A percentile compares a stretch with the other conserved stretches of the same genome.
These are phyloP conservation scores for Picochlorum sp. DNA, from an alignment of 139 green algal species.

Conservation along the genomic window DNA sequence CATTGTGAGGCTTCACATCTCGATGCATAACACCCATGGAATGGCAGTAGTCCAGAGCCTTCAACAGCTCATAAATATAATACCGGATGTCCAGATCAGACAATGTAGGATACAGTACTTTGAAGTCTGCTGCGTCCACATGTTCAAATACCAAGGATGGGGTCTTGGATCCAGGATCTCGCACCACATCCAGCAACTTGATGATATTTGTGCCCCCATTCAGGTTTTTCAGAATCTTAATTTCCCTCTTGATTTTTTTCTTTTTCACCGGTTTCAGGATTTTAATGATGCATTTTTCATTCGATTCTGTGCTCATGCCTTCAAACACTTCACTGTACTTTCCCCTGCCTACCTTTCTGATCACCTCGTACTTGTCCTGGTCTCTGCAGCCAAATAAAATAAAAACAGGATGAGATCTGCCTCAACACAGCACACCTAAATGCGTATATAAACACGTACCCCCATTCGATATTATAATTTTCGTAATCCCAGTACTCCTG, in stretches of 20 bases:
- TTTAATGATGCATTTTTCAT: conserved; percentile 89
- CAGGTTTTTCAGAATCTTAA: conserved; percentile 97
- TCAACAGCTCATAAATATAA: conserved; percentile 97
- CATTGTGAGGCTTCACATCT: conserved; percentile 77
- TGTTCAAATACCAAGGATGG: conserved; percentile 96
- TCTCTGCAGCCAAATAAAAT: conserved; percentile 2
- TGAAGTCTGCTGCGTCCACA: conserved; percentile 87
- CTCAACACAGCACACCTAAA: conserved; percentile 22
- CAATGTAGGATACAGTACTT: conserved; percentile 94
- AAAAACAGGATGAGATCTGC: background rate
- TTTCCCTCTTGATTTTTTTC: conserved; percentile 98
- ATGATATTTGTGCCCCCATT: conserved; percentile 96
- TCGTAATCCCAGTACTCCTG: conserved; percentile 96
- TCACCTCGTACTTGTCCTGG: conserved; percentile 95
- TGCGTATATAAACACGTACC: conserved; percentile 5
- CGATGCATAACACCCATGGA: conserved; percentile 87
- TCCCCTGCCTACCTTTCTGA: conserved; percentile 89
- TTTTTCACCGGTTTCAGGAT: conserved; percentile 99
- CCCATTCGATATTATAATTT: conserved; percentile 67
- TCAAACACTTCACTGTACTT: conserved; percentile 99
- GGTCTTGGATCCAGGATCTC: conserved; percentile 86
- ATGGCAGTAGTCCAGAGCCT: conserved; percentile 93
- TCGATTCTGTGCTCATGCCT: conserved; percentile 66
- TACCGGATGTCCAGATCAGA: conserved; percentile 94
- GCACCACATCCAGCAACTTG: conserved; percentile 90